Conservation (phyloP, 1,284 basidiomycete genomes). For the Rhizoctonia solani region DNA sequence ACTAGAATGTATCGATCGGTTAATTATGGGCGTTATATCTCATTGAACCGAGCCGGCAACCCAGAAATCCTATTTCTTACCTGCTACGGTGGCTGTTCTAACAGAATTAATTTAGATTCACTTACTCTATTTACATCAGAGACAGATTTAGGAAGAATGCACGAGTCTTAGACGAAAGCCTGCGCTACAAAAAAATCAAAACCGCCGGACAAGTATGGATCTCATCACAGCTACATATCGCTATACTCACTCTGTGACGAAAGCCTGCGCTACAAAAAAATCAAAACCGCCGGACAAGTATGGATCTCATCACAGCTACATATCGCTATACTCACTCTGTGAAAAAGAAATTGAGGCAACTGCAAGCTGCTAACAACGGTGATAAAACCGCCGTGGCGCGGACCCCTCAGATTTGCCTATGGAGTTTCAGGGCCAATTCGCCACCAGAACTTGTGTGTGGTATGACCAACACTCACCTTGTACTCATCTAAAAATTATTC, state of each 20-base stretch:
- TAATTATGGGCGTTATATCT: neutral
- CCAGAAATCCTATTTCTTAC: too few species aligned
- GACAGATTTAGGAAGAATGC: constrained; percentile 57
- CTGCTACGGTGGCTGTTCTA: too few species aligned
- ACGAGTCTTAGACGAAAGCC: constrained; percentile 37
- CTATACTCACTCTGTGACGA: constrained; percentile 30
- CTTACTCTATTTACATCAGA: constrained; percentile 63
- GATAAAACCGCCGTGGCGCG: constrained; percentile 58
- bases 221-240: neutral
- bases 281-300: constrained; percentile 59
- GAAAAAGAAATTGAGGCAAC: constrained; percentile 57
- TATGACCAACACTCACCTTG: too few species aligned
- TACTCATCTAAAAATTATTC: too few species aligned
- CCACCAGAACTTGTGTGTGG: constrained; percentile 59
- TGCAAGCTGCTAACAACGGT: constrained; percentile 63
- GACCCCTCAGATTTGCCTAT: constrained; percentile 75
- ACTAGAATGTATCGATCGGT: too few species aligned
- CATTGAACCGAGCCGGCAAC: too few species aligned
- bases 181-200: constrained; percentile 53
- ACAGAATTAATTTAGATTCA: too few species aligned
- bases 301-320: neutral
- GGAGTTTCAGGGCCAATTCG: constrained; percentile 60
- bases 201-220: constrained; percentile 55
- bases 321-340: constrained; percentile 16
- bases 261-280: constrained; percentile 48